Conservation (phyloP, 1,284 basidiomycete species). For the Neonothopanus nambi region DNA sequence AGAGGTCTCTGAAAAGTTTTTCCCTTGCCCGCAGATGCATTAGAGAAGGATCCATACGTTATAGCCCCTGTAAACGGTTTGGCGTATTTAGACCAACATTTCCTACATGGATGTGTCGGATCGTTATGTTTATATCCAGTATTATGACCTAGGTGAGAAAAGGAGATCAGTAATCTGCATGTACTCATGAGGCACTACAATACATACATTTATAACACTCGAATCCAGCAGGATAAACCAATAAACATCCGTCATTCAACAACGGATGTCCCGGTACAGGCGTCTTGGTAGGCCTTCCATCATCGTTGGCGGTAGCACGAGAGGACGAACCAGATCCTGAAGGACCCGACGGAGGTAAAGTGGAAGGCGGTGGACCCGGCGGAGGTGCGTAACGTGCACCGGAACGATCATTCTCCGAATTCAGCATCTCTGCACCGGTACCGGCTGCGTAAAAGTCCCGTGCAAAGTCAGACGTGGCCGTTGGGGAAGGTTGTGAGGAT, state of each 20-base stretch:
- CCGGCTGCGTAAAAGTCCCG: constrained; percentile 56
- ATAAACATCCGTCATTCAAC: constrained; percentile 54
- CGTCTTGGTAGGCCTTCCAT: constrained; percentile 58
- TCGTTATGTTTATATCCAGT: constrained; percentile 71
- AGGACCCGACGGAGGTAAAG: constrained; percentile 20
- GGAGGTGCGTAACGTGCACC: constrained; percentile 23
- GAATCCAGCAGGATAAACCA: constrained; percentile 67
- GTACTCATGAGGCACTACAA: too few species aligned
- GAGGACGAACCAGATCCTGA: constrained; percentile 10
- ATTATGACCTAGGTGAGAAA: constrained; percentile 53
- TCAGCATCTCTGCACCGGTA: constrained; percentile 18
- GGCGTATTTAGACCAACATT: constrained; percentile 69
- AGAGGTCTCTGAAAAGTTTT: constrained; percentile 31
- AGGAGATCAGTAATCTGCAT: background rate
- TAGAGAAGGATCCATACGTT: constrained; percentile 37
- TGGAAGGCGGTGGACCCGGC: constrained; percentile 22
- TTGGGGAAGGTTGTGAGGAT: constrained; percentile 17
- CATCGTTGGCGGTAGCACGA: constrained; percentile 29
- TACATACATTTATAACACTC: constrained; percentile 64
- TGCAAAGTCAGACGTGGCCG: constrained; percentile 39
- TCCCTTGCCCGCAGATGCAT: constrained; percentile 4
- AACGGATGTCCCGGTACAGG: constrained; percentile 68
- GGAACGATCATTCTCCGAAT: background rate
- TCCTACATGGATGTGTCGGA: constrained; percentile 63
- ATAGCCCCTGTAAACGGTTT: constrained; percentile 61